Evolutionary conservation across 164 flowering plant species (phyloP), one percentile per base, ranked within the genome.

Genomic region (Piper longum): DNA sequence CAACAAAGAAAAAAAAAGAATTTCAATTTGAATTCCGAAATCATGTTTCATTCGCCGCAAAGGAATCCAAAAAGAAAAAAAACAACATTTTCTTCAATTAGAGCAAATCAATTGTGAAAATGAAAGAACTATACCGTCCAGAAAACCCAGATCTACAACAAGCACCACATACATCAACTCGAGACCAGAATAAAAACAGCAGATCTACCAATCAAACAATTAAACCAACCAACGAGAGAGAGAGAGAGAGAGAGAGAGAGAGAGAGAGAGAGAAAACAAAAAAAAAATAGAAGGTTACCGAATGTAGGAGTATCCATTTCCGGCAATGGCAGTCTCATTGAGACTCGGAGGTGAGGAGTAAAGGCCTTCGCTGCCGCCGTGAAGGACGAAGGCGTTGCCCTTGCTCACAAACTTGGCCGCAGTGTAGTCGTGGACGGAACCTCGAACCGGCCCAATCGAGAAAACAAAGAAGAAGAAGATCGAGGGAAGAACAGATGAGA

Each of bases 331-430:
- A 63, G 69, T 65, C 40, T 63, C 75, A 59, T 67, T 76, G 16
- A 43, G 61, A 57, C 56, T 70, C 19, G 76, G 66, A 18, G 64
- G 6, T 59, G 95, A 85, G 26, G 87, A 81, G 76, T 83, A 88
- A 66, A 95, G 80, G 42, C 99, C 97, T 66, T 91, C 99, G 66
- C 96, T 95, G 4, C 99, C 99, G 1, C 95, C 99, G 64, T 90
- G 92, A 41, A 93, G 74, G 0, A 93, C 88, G 67, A 86, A 88
- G 13, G 99, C 88, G 62, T 93, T 93, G 3, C 97, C 99, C 67
- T 85, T 90, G 64, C 72, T 68, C 7, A 69, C 72, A 69, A 93
- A 88, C 55, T 65, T 80, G 64, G 81, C 86, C 3, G 69, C 72
- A 13, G 61, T 56, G 73, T 93, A 90, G 26, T 80, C 79, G 61